Base-by-base conservation (phyloP, 108 stramenopile genomes). In the Skeletonema grethae region DNA sequence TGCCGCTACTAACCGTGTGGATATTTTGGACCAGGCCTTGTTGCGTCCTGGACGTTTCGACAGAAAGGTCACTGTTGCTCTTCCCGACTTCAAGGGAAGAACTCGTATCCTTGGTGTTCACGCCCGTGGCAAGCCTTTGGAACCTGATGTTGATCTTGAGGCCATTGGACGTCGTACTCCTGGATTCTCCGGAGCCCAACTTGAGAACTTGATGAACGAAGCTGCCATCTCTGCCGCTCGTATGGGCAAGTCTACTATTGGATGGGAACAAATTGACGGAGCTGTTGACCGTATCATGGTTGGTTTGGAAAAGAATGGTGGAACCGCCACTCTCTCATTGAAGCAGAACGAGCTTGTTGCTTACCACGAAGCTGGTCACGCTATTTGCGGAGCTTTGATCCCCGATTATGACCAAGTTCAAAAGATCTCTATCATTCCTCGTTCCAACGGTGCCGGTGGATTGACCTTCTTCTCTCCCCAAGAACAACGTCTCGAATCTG, bases 31-130 rank as follows among this genome's bases (percentile, higher is more conserved):
- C 79, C 69, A 82, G 50, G 99, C 99, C 7, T 73, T 99, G 35
- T 68, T 97, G 15, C 95, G 99, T 61, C 99, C 99, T 0, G 99
- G 99, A 15, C 90, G 99, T 62, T 99, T 99, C 84, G 99, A 99
- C 86, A 82, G 96, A 34, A 96, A 95, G 85, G 92, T 99, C 31
- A 88, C 88, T 5, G 97, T 99, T 15, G 93, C 97, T 12, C 86
- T 98, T 36, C 98, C 99, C 1, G 97, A 98, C 72, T 87, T 96
- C 57, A 85, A 83, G 48, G 99, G 97, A 13, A 90, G 99, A 12
- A 84, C 82, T 36, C 87, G 91, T 24, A 99, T 99, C 69, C 80
- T 99, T 53, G 86, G 88, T 31, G 94, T 98, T 13, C 98, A 99
- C 78, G 69, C 89, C 22, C 86, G 92, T 41, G 95, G 97, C 15